These are phyloP conservation scores for Abrus pulchellus DNA, from an alignment of 306 rosid species.

Conservation along the genomic window DNA sequence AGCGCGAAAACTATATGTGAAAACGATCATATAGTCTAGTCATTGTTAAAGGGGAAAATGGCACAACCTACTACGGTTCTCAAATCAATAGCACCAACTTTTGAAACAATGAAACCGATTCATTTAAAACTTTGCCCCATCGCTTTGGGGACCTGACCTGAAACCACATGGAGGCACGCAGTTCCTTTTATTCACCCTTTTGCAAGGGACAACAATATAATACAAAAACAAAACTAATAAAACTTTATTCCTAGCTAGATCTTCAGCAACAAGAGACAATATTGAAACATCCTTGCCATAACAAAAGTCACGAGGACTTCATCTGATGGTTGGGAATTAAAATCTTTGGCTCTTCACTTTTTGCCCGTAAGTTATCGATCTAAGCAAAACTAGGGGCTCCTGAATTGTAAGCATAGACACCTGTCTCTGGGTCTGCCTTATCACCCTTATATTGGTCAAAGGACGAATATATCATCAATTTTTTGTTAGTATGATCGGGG, in stretches of 20 bases:
- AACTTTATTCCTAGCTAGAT: constrained; percentile 31
- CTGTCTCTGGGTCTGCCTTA: background rate
- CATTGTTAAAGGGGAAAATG: constrained; percentile 47
- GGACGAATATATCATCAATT: constrained; percentile 24
- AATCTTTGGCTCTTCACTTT: constrained; percentile 27
- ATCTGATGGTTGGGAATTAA: constrained; percentile 24
- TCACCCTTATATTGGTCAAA: constrained; percentile 42
- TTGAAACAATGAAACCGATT: constrained; percentile 42
- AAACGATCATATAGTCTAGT: constrained; percentile 47
- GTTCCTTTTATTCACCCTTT: constrained; percentile 40
- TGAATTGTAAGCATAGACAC: background rate
- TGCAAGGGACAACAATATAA: constrained; percentile 14
- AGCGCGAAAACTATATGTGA: constrained; percentile 44
- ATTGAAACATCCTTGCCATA: constrained; percentile 37
- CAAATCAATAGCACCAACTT: constrained; percentile 59
- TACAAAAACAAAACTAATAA: background rate
- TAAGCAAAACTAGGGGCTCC: constrained; percentile 17
- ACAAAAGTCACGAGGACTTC: background rate
- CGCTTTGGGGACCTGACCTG: constrained; percentile 52
- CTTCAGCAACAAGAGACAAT: constrained; percentile 41
- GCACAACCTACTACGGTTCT: constrained; percentile 36
- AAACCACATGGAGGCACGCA: constrained; percentile 57
- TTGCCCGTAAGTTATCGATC: background rate
- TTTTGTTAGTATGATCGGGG: constrained; percentile 32
- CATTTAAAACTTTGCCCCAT: constrained; percentile 53